Base-by-base conservation (phyloP, 2,329 filamentous ascomycete species). In the Exophiala mesophila region DNA sequence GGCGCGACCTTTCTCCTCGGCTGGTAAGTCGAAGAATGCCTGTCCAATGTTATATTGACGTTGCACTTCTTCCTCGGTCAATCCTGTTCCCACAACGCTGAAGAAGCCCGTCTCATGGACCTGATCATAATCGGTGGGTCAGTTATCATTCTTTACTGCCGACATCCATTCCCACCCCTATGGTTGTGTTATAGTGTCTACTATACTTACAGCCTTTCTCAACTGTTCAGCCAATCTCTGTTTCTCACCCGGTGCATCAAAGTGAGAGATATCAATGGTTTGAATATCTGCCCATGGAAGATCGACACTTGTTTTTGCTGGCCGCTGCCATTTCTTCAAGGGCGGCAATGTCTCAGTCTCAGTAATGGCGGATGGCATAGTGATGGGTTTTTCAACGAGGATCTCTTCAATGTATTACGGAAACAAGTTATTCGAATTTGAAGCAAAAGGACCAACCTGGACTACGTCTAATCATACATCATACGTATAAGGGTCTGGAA, bases 21-120 rank as follows among this genome's bases (percentile, higher is more conserved):
- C 63, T 0, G 77, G 64, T 0, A 81, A 62, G 9, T 71, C 57
- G 56, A 79, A 79, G 49, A 81, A 68, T 19, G 71, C 63, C 45
- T 74, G 73, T 2, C 70, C 77, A 3, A 82, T 70, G 6, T 76
- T 73, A 52, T 78, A 82, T 51, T 82, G 78, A 1, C 65, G 62
- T 50, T 81, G 71, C 2, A 82, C 68, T 56, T 78, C 63, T 28
- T 76, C 73, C 54, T 79, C 73, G 0, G 62, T 64, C 1, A 82
- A 63, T n/a, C 76, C 76, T 47, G 74, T 78, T 58, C 79, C 78
- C 44, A 69, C 73, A 20, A 81, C 70, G 50, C 80, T 80, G 63
- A 81, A 81, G 64, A 81, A 76, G 0, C 57, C 57, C 30, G 68
- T 63, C 19, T 66, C 62, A 30, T 69, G 63, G 6, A 72, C 69